These are phyloP conservation scores for Pestalotiopsis sp. DNA, from an alignment of 2,329 filamentous ascomycete species.

Conservation along the genomic window DNA sequence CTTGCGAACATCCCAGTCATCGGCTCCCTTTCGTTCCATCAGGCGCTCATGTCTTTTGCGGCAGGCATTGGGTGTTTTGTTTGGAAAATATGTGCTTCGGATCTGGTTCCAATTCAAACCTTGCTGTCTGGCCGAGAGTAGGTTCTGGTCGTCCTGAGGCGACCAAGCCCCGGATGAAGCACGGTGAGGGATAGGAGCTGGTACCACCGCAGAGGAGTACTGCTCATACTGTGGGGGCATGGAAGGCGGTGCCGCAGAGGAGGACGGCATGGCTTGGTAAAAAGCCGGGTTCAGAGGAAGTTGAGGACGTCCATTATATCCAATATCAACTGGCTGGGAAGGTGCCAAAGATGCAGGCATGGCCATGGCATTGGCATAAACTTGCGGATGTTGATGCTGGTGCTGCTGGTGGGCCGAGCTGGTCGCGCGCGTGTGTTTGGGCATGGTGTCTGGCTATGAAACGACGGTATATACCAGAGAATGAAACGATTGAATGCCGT, in stretches of 20 bases:
- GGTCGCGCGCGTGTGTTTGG: constrained; percentile 43
- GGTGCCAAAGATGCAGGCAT: constrained; percentile 41
- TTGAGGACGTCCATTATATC: constrained; percentile 40
- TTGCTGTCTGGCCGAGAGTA: constrained; percentile 70
- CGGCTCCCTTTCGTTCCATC: constrained; percentile 71
- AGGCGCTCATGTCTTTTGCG: constrained; percentile 86
- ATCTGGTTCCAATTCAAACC: constrained; percentile 85
- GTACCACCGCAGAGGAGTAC: constrained; percentile 35
- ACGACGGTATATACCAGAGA: constrained; percentile 14
- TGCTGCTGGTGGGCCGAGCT: constrained; percentile 34
- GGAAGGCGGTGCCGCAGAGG: constrained; percentile 30
- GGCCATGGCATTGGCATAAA: constrained; percentile 34
- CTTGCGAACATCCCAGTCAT: constrained; percentile 78
- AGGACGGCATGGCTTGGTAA: constrained; percentile 36
- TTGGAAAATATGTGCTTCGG: constrained; percentile 72
- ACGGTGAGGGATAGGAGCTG: constrained; percentile 44
- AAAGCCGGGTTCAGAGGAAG: constrained; percentile 38
- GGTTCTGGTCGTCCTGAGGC: constrained; percentile 69
- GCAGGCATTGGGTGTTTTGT: constrained; percentile 80
- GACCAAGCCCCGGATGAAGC: constrained; percentile 71
- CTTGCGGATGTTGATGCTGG: constrained; percentile 8
- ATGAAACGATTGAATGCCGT: constrained; percentile 14
- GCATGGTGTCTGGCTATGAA: constrained; percentile 36
- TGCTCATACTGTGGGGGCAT: constrained; percentile 41
- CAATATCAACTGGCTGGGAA: constrained; percentile 40